A percentile compares a stretch with the other conserved stretches of the same genome.
phyloP scores from a whole-genome alignment of 768 basidiomycete genomes.

The Gyrodon lividus region DNA sequence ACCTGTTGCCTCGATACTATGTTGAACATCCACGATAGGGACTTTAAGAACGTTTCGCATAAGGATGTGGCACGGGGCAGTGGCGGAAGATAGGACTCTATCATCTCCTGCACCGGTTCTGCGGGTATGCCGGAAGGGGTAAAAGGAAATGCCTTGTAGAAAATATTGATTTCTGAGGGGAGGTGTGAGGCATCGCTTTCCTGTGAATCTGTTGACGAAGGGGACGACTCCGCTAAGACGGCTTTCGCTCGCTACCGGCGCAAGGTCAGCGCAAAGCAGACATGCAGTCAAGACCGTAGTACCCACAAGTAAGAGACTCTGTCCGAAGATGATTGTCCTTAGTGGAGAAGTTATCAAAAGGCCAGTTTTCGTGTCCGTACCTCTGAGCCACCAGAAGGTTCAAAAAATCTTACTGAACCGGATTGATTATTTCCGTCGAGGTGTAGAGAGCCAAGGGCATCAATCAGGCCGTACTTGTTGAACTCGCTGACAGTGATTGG shows the following conservation, averaged over 20 bases:
- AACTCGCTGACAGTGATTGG: constrained; percentile 6
- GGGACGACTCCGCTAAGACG: constrained; percentile 3
- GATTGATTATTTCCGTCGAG: constrained; percentile 34
- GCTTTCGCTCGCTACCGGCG: constrained; percentile 11
- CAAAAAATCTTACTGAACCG: constrained; percentile 37
- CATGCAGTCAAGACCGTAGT: not conserved
- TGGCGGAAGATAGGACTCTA: constrained; percentile 47
- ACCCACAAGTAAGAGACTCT: constrained; percentile 47
- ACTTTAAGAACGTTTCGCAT: constrained; percentile 48
- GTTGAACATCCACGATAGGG: constrained; percentile 51
- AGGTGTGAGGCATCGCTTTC: constrained; percentile 47
- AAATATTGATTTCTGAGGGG: constrained; percentile 42
- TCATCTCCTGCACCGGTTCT: constrained; percentile 36
- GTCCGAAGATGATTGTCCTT: not conserved
- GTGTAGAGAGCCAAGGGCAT: constrained; percentile 45
- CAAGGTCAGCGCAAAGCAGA: not conserved
- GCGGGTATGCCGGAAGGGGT: constrained; percentile 37
- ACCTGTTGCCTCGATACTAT: constrained; percentile 47
- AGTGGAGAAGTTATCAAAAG: constrained; percentile 4
- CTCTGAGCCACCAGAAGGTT: constrained; percentile 50
- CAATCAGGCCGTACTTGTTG: constrained; percentile 25
- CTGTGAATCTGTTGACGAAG: constrained; percentile 19
- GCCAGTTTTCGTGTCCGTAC: constrained; percentile 28
- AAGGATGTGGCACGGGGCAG: constrained; percentile 40
- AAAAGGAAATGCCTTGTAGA: constrained; percentile 46